Evolutionary conservation across 345 rosid species (phyloP).

Genomic region (Clarkia xantiana): DNA sequence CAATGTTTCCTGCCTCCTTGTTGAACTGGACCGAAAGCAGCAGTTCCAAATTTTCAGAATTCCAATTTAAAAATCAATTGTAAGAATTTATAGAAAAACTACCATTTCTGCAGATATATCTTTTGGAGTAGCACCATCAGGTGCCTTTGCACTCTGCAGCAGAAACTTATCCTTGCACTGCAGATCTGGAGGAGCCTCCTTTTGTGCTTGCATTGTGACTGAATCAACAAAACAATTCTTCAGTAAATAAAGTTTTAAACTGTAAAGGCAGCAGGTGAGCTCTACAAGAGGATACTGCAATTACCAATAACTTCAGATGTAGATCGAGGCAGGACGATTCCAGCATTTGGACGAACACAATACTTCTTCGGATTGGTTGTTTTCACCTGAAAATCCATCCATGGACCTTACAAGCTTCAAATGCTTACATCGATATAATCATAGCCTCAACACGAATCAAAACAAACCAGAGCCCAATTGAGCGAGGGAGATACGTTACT

Average conservation of each 20-base stretch:
- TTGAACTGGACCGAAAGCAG: slow-evolving; percentile 31
- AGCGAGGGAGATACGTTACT: too few species aligned
- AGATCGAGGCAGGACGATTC: slow-evolving; percentile 55
- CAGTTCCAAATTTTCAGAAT: not conserved
- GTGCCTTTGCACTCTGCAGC: slow-evolving; percentile 51
- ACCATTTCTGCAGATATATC: slow-evolving; percentile 75
- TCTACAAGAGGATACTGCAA: not conserved
- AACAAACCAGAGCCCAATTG: not conserved
- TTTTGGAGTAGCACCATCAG: slow-evolving; percentile 33
- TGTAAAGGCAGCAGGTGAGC: not conserved
- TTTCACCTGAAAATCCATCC: slow-evolving; percentile 37
- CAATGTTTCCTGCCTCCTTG: slow-evolving; percentile 57
- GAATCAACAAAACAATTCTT: not conserved
- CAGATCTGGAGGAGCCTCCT: slow-evolving; percentile 61
- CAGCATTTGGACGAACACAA: slow-evolving; percentile 72
- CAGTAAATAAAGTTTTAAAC: not conserved
- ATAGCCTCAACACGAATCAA: not conserved
- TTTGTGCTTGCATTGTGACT: slow-evolving; percentile 87
- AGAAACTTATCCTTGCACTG: slow-evolving; percentile 78
- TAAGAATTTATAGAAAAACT: not conserved
- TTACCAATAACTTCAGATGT: slow-evolving; percentile 57
- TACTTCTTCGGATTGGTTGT: slow-evolving; percentile 79
- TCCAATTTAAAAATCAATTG: slow-evolving; percentile 3
- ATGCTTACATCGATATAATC: not conserved
- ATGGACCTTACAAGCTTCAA: not conserved